Evolutionary conservation across 2,329 filamentous ascomycete species (phyloP), one percentile per base, ranked within the genome.

Genomic region (Lecanosticta acicola): DNA sequence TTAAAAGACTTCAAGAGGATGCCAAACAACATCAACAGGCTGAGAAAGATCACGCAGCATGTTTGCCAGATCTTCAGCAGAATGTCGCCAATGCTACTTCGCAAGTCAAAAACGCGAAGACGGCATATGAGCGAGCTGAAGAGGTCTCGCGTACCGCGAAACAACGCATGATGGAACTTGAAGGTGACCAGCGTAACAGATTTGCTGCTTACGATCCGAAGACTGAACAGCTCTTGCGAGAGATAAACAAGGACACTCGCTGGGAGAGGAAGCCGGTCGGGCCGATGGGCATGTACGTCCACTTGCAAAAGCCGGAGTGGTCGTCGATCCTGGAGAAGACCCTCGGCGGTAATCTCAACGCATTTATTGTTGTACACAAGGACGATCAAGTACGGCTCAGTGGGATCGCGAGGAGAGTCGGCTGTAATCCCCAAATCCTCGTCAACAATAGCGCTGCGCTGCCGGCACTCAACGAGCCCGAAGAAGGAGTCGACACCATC

Each of bases 311-410:
- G 55, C 84, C 87, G 1, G 76, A 87, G 57, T 98, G 93, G 93
- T 85, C 84, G 1, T 77, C 79, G 0, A 81, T 94, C 35, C 66
- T 98, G 11, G 93, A 98, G 63, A 84, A 78, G 51, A 79, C 79
- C 1, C 76, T 95, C 37, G 87, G 87, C n/a, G 67, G 66, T 3
- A 73, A 71, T 0, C 70, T 97, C 24, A 84, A 81, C 51, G 81
- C 79, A 1, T 98, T 97, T 60, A 78, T 94, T 41, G 90, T 96
- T 34, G 83, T 80, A 4, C 87, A 74, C 64, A 87, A 86, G 59
- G 67, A 73, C 10, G 93, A 98, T 62, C 82, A 87, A 62, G 74
- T 75, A n/a, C 74, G 79, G 4, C 72, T 98, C 3, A 76, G 73
- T 13, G 64, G 65, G 2, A 67, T 94, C 54, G 85, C 94, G 74